Evolutionary conservation across 2,329 filamentous ascomycete genomes (phyloP).

Genomic region (Stagonosporopsis cucurbitacearum): DNA sequence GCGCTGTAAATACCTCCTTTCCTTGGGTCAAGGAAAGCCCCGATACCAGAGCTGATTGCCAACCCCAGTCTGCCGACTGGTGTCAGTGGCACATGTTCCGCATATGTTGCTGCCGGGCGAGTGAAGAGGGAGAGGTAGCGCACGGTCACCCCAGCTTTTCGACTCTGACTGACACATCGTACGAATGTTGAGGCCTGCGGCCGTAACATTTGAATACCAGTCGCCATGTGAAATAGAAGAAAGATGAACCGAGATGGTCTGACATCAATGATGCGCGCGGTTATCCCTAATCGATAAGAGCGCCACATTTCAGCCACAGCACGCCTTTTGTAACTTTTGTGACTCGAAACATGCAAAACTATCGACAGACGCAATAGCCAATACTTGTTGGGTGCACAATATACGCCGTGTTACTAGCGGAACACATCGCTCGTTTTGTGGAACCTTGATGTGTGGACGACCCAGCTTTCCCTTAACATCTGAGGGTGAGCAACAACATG

Average conservation of each 20-base stretch:
- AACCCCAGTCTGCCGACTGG: conserved; percentile 76
- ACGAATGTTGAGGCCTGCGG: conserved; percentile 3
- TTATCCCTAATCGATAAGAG: conserved; percentile 26
- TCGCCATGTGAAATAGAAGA: conserved; percentile 21
- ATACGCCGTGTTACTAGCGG: background rate
- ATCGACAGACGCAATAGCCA: background rate
- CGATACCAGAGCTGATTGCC: conserved; percentile 65
- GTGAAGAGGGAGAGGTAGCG: conserved; percentile 80
- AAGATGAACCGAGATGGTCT: conserved; percentile 16
- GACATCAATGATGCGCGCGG: conserved; percentile 14
- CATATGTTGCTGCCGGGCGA: conserved; percentile 85
- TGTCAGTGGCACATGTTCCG: conserved; percentile 90
- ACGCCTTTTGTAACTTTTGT: conserved; percentile 14
- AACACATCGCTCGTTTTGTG: background rate
- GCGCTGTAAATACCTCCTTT: conserved; percentile 66
- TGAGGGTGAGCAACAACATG: conserved; percentile 29
- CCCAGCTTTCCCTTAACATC: background rate
- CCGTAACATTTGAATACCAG: conserved; percentile 16
- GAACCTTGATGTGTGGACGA: background rate
- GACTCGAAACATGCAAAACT: background rate
- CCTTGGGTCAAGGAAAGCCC: conserved; percentile 73
- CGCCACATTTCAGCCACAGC: conserved; percentile 31
- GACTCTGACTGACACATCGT: background rate
- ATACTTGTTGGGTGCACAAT: background rate
- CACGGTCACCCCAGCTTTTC: background rate